These are phyloP conservation scores for Yamadazyma oceani DNA, from an alignment of 1,139 yeast genomes.

Conservation along the genomic window DNA sequence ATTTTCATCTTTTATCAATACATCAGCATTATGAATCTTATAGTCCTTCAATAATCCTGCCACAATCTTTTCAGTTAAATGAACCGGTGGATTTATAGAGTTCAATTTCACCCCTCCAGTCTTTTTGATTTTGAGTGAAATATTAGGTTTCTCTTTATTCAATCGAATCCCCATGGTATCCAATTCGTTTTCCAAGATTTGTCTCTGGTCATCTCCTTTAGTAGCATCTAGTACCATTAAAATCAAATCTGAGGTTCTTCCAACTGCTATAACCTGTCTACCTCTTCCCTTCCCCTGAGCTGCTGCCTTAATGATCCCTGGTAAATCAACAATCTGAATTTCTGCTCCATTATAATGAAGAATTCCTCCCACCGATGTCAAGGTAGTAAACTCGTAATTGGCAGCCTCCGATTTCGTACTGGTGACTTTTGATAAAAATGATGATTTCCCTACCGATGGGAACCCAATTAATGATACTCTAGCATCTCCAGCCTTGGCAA, in stretches of 20 bases:
- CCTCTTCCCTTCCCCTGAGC: constrained; percentile 98
- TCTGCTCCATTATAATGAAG: constrained; percentile 95
- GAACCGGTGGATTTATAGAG: constrained; percentile 76
- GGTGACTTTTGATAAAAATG: constrained; percentile 82
- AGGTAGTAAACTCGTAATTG: constrained; percentile 90
- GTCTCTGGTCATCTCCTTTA: constrained; percentile 84
- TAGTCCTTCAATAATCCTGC: constrained; percentile 78
- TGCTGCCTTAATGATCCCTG: constrained; percentile 97
- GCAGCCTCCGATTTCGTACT: constrained; percentile 95
- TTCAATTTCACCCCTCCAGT: constrained; percentile 92
- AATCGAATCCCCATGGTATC: constrained; percentile 93
- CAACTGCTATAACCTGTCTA: constrained; percentile 93
- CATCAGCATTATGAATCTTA: constrained; percentile 91
- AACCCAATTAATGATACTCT: constrained; percentile 93
- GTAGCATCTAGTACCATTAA: constrained; percentile 96
- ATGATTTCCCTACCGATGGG: constrained; percentile 97
- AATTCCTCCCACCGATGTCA: constrained; percentile 96
- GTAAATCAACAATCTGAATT: constrained; percentile 92
- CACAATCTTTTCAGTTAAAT: constrained; percentile 79
- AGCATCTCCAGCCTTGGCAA: constrained; percentile 94
- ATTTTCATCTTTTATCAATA: constrained; percentile 82
- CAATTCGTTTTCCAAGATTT: constrained; percentile 81
- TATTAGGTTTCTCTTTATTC: constrained; percentile 79
- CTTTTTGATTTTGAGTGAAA: constrained; percentile 72
- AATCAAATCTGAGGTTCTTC: constrained; percentile 90